phyloP scores from a whole-genome alignment of 2,329 filamentous ascomycete genomes.

The Pseudopithomyces maydicus region DNA sequence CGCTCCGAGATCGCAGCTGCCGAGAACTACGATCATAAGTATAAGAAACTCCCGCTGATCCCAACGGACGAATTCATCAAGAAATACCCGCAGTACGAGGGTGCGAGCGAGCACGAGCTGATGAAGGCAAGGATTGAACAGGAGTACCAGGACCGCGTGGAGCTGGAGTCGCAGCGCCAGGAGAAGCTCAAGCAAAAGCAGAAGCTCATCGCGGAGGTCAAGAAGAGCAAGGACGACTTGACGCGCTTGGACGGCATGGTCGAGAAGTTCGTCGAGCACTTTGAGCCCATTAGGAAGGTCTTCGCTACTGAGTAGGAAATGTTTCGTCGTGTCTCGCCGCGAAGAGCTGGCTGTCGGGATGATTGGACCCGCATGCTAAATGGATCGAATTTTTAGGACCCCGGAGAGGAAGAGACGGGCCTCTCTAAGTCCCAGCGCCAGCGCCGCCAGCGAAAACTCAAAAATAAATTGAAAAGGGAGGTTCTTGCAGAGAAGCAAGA shows the following conservation, averaged over 20 bases:
- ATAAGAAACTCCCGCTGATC: conserved; percentile 84
- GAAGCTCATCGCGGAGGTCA: conserved; percentile 75
- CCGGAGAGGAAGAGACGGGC: not conserved
- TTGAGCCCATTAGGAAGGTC: conserved; percentile 84
- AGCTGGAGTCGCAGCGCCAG: conserved; percentile 82
- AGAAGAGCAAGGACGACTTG: conserved; percentile 90
- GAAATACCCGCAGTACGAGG: conserved; percentile 74
- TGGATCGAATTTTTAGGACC: not conserved
- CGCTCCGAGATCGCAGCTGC: conserved; percentile 89
- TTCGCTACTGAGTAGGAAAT: conserved; percentile 71
- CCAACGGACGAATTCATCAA: conserved; percentile 79
- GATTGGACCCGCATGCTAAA: not conserved
- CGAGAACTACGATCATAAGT: conserved; percentile 90
- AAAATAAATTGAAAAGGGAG: no score
- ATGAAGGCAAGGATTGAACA: conserved; percentile 92
- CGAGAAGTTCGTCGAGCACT: conserved; percentile 91
- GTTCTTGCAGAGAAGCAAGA: no score
- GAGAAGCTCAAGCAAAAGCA: conserved; percentile 67
- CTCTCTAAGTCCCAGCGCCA: no score
- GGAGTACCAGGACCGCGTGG: conserved; percentile 82
- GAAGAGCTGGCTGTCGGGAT: not conserved
- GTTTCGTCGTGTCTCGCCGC: not conserved
- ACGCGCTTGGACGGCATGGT: conserved; percentile 89
- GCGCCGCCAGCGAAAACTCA: no score
- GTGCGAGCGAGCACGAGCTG: conserved; percentile 75